phyloP scores from a whole-genome alignment of 345 rosid species.

The Anastatica hierochuntica region DNA sequence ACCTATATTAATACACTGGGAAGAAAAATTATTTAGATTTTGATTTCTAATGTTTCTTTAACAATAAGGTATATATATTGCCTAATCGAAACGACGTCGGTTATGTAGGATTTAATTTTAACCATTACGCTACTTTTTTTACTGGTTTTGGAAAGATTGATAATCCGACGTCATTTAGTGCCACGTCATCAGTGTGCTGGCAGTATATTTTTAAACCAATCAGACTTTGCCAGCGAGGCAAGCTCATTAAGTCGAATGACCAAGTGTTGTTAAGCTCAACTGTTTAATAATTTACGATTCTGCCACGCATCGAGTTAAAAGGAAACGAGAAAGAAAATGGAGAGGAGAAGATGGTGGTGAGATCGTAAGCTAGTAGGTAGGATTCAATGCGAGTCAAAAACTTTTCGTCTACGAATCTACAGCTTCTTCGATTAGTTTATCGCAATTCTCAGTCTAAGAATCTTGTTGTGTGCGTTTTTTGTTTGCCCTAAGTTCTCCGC shows the following conservation, averaged over 20 bases:
- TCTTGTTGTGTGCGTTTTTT: background rate
- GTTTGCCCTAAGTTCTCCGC: constrained; percentile 22
- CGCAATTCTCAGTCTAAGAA: constrained; percentile 5
- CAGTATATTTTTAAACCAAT: constrained; percentile 13
- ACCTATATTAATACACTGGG: too few species aligned
- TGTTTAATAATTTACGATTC: constrained; percentile 1
- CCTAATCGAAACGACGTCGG: too few species aligned
- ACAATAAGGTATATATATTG: too few species aligned
- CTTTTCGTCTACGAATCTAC: background rate
- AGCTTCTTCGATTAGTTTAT: constrained; percentile 20
- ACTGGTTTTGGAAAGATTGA: background rate
- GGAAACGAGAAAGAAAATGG: background rate
- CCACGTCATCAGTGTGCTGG: constrained; percentile 23
- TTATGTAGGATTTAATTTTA: too few species aligned
- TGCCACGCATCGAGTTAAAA: constrained; percentile 11
- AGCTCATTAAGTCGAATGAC: background rate
- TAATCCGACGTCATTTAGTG: background rate
- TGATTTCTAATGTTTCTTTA: too few species aligned
- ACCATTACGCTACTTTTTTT: background rate
- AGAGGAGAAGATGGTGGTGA: background rate
- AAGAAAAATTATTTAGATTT: too few species aligned
- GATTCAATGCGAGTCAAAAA: constrained; percentile 24
- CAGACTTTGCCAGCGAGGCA: constrained; percentile 10
- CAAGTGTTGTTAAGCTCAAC: background rate
- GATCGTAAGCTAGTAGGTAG: constrained; percentile 22